Conservation (phyloP, 2,329 filamentous ascomycete genomes). For the Ascochyta rabiei region DNA sequence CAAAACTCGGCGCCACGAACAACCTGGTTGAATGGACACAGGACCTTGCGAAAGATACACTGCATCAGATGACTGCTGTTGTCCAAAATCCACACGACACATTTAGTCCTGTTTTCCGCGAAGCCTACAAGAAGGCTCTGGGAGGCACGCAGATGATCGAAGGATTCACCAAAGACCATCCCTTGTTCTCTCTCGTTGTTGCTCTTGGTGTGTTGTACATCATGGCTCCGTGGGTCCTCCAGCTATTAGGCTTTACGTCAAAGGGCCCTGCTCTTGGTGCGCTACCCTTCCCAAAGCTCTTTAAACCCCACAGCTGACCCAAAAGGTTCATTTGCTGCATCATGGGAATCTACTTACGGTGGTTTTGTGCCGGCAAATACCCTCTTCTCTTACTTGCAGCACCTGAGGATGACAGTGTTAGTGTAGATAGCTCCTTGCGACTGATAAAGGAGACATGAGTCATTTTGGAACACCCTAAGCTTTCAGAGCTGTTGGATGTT, state of each 20-base stretch:
- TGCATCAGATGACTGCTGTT: not conserved
- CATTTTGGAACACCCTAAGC: too few relatives aligned
- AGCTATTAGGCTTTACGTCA: conserved; percentile 38
- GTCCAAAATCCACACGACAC: conserved; percentile 9
- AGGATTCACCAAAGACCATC: conserved; percentile 37
- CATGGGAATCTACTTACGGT: conserved; percentile 47
- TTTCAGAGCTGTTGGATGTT: not conserved
- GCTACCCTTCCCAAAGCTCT: not conserved
- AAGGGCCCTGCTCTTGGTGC: conserved; percentile 36
- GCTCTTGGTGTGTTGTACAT: conserved; percentile 37
- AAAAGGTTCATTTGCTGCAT: conserved; percentile 45
- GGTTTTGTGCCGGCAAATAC: conserved; percentile 49
- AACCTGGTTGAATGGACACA: not conserved
- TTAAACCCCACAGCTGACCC: not conserved
- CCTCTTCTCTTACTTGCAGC: conserved; percentile 51
- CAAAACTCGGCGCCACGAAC: not conserved
- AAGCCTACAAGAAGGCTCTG: conserved; percentile 29
- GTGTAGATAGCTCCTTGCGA: not conserved
- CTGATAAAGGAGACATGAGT: not conserved
- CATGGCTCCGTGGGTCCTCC: conserved; percentile 32
- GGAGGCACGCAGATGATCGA: conserved; percentile 24
- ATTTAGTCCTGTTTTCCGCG: conserved; percentile 24
- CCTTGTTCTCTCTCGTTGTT: conserved; percentile 32
- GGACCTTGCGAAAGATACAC: not conserved
- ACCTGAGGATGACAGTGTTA: conserved; percentile 47